Percentiles rank a stretch among this genome's conserved stretches.
phyloP scores from a whole-genome alignment of 2,329 filamentous ascomycete genomes.

The Aspergillus flavus region DNA sequence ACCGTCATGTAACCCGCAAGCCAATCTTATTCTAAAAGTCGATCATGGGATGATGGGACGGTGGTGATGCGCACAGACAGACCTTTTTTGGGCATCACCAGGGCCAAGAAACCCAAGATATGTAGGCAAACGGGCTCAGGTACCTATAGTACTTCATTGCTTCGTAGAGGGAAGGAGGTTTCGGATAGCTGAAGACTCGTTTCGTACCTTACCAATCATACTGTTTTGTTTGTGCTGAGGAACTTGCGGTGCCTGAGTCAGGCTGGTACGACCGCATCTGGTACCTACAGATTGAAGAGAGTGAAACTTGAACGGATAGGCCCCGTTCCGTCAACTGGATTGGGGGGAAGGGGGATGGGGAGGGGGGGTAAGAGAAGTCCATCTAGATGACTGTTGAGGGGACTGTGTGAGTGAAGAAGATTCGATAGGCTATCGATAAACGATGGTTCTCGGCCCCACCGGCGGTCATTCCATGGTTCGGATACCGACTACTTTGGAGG shows the following conservation, averaged over 20 bases:
- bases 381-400: neutral
- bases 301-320: neutral
- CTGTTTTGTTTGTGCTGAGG: constrained; percentile 14
- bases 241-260: constrained; percentile 11
- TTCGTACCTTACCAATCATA: constrained; percentile 18
- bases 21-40: constrained; percentile 15
- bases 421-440: constrained; percentile 21
- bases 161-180: neutral
- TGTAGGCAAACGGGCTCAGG: constrained; percentile 15
- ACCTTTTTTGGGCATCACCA: constrained; percentile 10
- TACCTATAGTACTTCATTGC: constrained; percentile 13
- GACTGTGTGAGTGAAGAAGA: constrained; percentile 7
- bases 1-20: constrained; percentile 16
- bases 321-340: neutral
- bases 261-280: constrained; percentile 1
- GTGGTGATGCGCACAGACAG: constrained; percentile 22
- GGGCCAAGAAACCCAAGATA: constrained; percentile 8
- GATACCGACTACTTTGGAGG: constrained; percentile 8
- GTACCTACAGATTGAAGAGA: neutral
- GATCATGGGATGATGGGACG: constrained; percentile 23
- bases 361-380: neutral
- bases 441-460: constrained; percentile 6
- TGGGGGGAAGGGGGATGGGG: neutral
- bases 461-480: constrained; percentile 5
- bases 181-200: constrained; percentile 4